Evolutionary conservation across 2,329 filamentous ascomycete genomes (phyloP).

Genomic region (Phyllosticta citribraziliensis): DNA sequence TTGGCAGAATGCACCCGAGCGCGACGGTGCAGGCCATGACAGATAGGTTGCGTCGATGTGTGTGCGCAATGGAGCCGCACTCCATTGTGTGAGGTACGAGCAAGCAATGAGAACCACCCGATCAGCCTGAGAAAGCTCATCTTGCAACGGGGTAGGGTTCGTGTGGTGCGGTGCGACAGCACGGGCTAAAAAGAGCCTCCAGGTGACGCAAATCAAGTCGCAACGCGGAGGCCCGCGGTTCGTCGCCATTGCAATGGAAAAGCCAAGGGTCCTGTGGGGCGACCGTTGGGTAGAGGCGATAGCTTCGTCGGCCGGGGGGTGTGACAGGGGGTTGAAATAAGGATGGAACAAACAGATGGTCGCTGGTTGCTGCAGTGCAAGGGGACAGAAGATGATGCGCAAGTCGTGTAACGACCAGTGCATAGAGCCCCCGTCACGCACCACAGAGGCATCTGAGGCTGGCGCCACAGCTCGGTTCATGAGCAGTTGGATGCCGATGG

Average conservation of each 20-base stretch:
- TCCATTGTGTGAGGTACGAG: not conserved
- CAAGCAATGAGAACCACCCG: not conserved
- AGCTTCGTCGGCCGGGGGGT: not conserved
- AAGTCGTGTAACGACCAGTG: not conserved
- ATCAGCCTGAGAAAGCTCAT: not conserved
- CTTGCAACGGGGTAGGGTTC: not conserved
- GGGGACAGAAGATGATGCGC: not conserved
- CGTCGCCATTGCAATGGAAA: not conserved
- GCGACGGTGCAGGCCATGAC: not conserved
- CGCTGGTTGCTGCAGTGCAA: not conserved
- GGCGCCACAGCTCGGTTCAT: not conserved
- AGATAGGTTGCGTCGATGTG: not conserved
- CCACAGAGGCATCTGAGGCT: not conserved
- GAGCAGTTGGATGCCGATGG: not conserved
- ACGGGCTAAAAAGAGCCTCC: not conserved
- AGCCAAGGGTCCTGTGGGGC: not conserved
- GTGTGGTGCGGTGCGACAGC: not conserved
- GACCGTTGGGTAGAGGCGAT: not conserved
- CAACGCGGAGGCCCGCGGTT: not conserved
- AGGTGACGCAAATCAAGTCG: not conserved
- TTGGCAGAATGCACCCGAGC: not conserved
- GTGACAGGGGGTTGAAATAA: conserved; percentile 10
- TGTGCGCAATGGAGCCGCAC: not conserved
- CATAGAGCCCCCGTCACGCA: not conserved
- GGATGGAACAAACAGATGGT: conserved; percentile 2